These are phyloP conservation scores for Mucor indicus DNA, from an alignment of 371 early-diverging fungal species.

Conservation along the genomic window DNA sequence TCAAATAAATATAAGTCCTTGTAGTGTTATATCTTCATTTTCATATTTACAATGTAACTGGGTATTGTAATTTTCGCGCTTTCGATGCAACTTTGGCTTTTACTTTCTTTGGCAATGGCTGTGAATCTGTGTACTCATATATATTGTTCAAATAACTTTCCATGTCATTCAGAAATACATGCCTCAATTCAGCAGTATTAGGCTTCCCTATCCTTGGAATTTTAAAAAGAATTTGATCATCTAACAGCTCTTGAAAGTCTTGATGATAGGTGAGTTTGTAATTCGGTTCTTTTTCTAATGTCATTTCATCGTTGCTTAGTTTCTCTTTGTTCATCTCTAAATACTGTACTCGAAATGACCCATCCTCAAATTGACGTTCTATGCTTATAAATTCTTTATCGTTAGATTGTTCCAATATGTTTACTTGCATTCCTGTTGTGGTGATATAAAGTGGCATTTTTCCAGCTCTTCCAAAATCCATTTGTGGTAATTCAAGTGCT, in stretches of 20 bases:
- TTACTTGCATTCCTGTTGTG: too few relatives aligned
- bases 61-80: background rate
- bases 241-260: background rate
- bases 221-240: background rate
- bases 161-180: too few relatives aligned
- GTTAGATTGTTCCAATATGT: too few relatives aligned
- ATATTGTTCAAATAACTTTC: background rate
- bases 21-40: too few relatives aligned
- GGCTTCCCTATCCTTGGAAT: background rate
- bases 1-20: background rate
- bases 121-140: background rate
- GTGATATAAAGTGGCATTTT: too few relatives aligned
- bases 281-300: background rate
- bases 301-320: too few relatives aligned
- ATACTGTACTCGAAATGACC: conserved; percentile 11
- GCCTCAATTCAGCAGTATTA: too few relatives aligned
- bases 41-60: conserved; percentile 4
- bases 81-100: background rate
- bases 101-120: background rate
- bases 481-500: too few relatives aligned
- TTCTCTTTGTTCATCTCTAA: background rate
- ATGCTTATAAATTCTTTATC: conserved; percentile 1
- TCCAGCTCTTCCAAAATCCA: too few relatives aligned
- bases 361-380: conserved; percentile 18
- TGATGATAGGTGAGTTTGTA: background rate